Base-by-base conservation (phyloP, 768 basidiomycete species). In the Lactifluus piperatus region DNA sequence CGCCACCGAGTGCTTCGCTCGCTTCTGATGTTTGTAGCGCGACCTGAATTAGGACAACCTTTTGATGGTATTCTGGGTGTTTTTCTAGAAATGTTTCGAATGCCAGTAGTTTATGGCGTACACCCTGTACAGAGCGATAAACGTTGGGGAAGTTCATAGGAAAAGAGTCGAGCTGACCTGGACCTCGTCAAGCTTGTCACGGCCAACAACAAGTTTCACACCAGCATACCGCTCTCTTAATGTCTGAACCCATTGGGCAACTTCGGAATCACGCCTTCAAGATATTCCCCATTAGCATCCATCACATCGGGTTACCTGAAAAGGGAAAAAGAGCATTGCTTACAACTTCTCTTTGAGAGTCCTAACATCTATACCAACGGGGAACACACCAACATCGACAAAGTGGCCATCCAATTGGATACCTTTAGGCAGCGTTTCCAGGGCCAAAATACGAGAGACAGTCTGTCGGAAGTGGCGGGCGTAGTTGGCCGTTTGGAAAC, bases 401-500 rank as follows among this genome's bases (percentile, higher is more conserved):
- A 92, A 90, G 5, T 85, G 75, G 0, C 81, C 80, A 13, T 77
- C 76, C 14, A 86, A 74, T 66, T 88, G 86, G 41, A 93, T 86
- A 3, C 91, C 91, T 67, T 88, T 88, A 2, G 91, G 91, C 37
- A 91, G 71, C 0, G 91, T 87, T 68, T 94, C 91, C 46, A 84
- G 82, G 0, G 85, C 77, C 70, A 92, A 72, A 30, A 93, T 92
- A 1, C 91, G 81, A 61, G 80, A 82, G 32, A 90, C 88, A 0
- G 90, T 91, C 75, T 92, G 88, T 63, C 91, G 75, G 72, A 91
- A 94, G 69, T 92, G 91, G 16, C 89, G 77, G 0, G 90, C 88
- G 63, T 83, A 88, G 69, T 82, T 88, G 20, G 86, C 84, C 0
- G 88, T 91, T 71, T 94, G 92, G 79, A 97, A 97, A 3, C 91